Evolutionary conservation across 768 basidiomycete genomes (phyloP).

Genomic region (Hortiboletus campestris): DNA sequence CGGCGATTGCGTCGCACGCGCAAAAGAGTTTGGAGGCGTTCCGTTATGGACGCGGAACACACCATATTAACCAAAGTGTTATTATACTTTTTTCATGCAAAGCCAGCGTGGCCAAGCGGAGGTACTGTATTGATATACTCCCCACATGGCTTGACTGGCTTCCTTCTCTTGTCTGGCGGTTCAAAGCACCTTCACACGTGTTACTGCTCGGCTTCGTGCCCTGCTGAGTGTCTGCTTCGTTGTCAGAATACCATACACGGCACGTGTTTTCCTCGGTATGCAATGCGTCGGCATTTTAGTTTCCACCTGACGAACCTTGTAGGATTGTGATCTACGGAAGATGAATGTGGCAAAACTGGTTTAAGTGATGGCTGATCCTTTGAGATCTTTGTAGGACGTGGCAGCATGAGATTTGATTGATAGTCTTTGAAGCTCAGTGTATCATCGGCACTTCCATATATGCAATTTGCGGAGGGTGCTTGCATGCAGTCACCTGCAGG

Average conservation of each 20-base stretch:
- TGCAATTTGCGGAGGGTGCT: neutral
- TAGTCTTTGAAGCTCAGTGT: neutral
- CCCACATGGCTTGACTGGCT: neutral
- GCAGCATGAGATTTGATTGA: neutral
- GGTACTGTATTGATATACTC: neutral
- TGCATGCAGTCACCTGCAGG: neutral
- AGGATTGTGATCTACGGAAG: neutral
- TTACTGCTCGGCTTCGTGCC: neutral
- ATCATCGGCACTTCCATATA: slow-evolving; percentile 2
- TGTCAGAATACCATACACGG: neutral
- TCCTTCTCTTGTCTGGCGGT: neutral
- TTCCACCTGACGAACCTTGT: neutral
- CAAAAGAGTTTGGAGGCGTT: neutral
- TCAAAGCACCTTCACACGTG: neutral
- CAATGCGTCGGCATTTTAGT: neutral
- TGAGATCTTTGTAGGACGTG: neutral
- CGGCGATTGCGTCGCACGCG: neutral
- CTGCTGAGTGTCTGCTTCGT: neutral
- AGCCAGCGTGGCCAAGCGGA: neutral
- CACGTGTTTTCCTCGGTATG: neutral
- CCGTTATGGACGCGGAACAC: neutral
- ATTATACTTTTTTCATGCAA: neutral
- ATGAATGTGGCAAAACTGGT: too few species aligned
- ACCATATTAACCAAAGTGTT: neutral
- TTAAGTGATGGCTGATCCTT: neutral